Percentiles rank a stretch among this genome's conserved stretches.
phyloP scores from a whole-genome alignment of 352 stramenopile genomes.

The Lagenidium sp. region DNA sequence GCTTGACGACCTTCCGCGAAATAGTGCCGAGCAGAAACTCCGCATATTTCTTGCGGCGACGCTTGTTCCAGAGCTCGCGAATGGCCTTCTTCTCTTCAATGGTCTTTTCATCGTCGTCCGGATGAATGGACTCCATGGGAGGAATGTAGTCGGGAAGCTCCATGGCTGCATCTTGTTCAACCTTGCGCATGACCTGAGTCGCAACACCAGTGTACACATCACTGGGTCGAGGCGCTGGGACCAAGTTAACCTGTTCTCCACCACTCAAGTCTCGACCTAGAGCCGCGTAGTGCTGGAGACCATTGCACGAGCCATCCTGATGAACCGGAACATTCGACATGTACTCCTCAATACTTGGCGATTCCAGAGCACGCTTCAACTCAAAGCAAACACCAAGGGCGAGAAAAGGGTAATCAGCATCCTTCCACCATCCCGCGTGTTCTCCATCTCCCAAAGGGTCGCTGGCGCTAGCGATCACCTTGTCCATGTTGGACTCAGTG shows the following conservation, averaged over 20 bases:
- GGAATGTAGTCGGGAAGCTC: slow-evolving; percentile 32
- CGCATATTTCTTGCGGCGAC: slow-evolving; percentile 56
- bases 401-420: slow-evolving; percentile 97
- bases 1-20: slow-evolving; percentile 97
- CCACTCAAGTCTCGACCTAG: slow-evolving; percentile 93
- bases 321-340: slow-evolving; percentile 96
- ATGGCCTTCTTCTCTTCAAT: slow-evolving; percentile 14
- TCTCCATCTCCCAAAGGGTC: slow-evolving; percentile 84
- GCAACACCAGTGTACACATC: slow-evolving; percentile 98
- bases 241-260: slow-evolving; percentile 96
- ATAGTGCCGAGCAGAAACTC: slow-evolving; percentile 70
- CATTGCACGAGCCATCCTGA: slow-evolving; percentile 98
- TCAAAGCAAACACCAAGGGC: slow-evolving; percentile 97
- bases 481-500: slow-evolving; percentile 90
- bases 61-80: slow-evolving; percentile 14
- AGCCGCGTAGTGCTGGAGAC: slow-evolving; percentile 99
- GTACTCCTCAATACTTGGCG: slow-evolving; percentile 91
- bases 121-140: slow-evolving; percentile 16
- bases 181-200: slow-evolving; percentile 67
- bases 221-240: slow-evolving; percentile 88
- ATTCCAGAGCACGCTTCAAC: slow-evolving; percentile 90
- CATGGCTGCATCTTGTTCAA: slow-evolving; percentile 54
- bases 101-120: slow-evolving; percentile 5
- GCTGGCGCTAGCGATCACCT: slow-evolving; percentile 85
- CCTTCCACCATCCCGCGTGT: slow-evolving; percentile 91